Evolutionary conservation across 345 rosid species (phyloP).

Genomic region (Alliaria petiolata): DNA sequence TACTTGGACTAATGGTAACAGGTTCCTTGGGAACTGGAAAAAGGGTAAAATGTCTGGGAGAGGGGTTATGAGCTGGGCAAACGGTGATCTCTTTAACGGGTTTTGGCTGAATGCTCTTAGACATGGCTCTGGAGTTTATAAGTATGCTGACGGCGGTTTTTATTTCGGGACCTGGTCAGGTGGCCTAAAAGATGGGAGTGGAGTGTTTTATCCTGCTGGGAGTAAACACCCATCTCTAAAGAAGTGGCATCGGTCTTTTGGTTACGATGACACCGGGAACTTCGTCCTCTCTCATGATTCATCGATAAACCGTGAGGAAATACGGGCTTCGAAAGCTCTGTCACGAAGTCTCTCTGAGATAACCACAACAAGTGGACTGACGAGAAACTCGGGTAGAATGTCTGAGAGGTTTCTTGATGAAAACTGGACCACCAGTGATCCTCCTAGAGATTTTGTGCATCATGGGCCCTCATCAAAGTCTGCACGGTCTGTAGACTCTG

Average conservation of each 20-base stretch:
- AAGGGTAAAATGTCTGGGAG: conserved; percentile 78
- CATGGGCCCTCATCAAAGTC: conserved; percentile 39
- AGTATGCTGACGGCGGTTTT: conserved; percentile 70
- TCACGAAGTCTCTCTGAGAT: conserved; percentile 66
- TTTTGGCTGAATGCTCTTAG: conserved; percentile 76
- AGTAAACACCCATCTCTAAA: conserved; percentile 63
- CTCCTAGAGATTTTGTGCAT: conserved; percentile 35
- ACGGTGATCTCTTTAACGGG: conserved; percentile 78
- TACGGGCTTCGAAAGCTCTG: conserved; percentile 37
- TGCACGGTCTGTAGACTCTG: conserved; percentile 31
- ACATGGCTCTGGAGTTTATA: conserved; percentile 85
- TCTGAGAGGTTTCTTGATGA: conserved; percentile 53
- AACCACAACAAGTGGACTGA: conserved; percentile 40
- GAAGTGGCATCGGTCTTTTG: conserved; percentile 46
- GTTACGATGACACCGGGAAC: conserved; percentile 34
- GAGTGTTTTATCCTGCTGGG: conserved; percentile 78
- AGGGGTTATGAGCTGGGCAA: conserved; percentile 90
- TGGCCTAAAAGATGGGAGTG: conserved; percentile 85
- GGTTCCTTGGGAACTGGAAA: conserved; percentile 80
- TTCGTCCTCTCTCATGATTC: conserved; percentile 40
- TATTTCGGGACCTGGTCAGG: conserved; percentile 82
- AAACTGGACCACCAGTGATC: conserved; percentile 33
- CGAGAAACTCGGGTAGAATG: conserved; percentile 44
- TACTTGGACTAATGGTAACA: conserved; percentile 75
- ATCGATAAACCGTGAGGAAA: conserved; percentile 40